Evolutionary conservation across 2,329 filamentous ascomycete genomes (phyloP).

Genomic region (Geosmithia morbida): DNA sequence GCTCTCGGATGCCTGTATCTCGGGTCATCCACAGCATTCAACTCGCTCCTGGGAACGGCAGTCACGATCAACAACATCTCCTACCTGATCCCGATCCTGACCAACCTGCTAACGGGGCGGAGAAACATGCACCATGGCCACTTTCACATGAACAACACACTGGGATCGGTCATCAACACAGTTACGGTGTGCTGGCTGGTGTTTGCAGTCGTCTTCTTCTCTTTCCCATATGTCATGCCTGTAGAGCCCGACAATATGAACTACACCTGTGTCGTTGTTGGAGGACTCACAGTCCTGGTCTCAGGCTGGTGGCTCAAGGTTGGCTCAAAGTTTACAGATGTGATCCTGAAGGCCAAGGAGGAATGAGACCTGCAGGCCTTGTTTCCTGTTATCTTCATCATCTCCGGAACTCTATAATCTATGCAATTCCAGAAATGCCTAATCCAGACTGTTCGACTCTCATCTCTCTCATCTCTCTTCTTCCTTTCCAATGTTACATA

Average conservation of each 20-base stretch:
- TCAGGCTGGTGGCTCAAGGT: conserved; percentile 27
- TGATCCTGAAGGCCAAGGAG: conserved; percentile 19
- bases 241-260: conserved; percentile 27
- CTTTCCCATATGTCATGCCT: conserved; percentile 25
- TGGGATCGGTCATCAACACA: conserved; percentile 19
- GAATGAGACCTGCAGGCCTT: conserved; percentile 3
- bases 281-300: conserved; percentile 19
- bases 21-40: conserved; percentile 26
- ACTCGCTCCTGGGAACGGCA: conserved; percentile 21
- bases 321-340: conserved; percentile 19
- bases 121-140: conserved; percentile 22
- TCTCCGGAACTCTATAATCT: background rate
- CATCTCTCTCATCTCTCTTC: background rate
- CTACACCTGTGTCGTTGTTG: conserved; percentile 31
- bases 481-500: too few relatives aligned
- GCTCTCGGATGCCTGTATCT: conserved; percentile 26
- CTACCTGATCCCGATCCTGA: conserved; percentile 28
- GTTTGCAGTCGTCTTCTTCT: conserved; percentile 28
- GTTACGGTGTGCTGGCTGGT: conserved; percentile 20
- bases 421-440: background rate
- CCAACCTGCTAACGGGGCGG: conserved; percentile 24
- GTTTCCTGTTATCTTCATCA: too few relatives aligned
- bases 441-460: background rate
- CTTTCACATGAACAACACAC: conserved; percentile 17
- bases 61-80: conserved; percentile 29